Evolutionary conservation across 176 grass and related monocot genomes (phyloP).

Genomic region (Avena insularis): DNA sequence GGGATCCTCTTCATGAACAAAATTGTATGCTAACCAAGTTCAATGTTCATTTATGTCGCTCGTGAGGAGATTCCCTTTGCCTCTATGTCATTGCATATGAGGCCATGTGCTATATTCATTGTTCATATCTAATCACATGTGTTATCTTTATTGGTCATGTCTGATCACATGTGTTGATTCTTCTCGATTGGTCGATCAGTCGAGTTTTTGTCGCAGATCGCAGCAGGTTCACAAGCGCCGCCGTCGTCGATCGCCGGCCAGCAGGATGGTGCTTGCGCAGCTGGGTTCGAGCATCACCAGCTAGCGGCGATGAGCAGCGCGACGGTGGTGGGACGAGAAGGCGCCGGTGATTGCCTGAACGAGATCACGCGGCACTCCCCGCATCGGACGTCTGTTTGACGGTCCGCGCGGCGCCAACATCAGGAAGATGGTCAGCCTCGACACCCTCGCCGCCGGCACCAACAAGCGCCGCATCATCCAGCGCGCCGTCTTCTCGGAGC

Average conservation of each 20-base stretch:
- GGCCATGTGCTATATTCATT: too few relatives aligned
- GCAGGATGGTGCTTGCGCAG: constrained; percentile 69
- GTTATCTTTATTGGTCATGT: too few relatives aligned
- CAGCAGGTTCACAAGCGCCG: too few relatives aligned
- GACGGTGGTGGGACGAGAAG: constrained; percentile 76
- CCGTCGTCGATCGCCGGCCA: background rate
- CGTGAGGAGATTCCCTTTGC: too few relatives aligned
- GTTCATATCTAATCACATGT: too few relatives aligned
- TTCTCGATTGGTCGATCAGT: too few relatives aligned
- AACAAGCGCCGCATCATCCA: constrained; percentile 77
- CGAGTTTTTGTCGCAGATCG: too few relatives aligned
- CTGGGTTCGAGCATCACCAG: constrained; percentile 70
- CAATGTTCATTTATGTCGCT: too few relatives aligned
- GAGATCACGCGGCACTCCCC: constrained; percentile 65
- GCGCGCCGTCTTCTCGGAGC: constrained; percentile 62
- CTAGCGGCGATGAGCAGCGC: constrained; percentile 76
- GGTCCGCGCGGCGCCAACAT: constrained; percentile 60
- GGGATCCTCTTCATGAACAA: too few relatives aligned
- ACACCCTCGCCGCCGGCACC: constrained; percentile 68
- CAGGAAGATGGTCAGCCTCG: constrained; percentile 58
- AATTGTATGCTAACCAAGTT: too few relatives aligned
- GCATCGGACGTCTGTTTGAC: constrained; percentile 62
- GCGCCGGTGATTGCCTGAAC: constrained; percentile 63
- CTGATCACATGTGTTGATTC: too few relatives aligned
- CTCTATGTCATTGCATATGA: too few relatives aligned